A percentile compares a stretch with the other conserved stretches of the same genome.
Conservation (phyloP, 1,139 yeast genomes). For the Taphrina communis region DNA sequence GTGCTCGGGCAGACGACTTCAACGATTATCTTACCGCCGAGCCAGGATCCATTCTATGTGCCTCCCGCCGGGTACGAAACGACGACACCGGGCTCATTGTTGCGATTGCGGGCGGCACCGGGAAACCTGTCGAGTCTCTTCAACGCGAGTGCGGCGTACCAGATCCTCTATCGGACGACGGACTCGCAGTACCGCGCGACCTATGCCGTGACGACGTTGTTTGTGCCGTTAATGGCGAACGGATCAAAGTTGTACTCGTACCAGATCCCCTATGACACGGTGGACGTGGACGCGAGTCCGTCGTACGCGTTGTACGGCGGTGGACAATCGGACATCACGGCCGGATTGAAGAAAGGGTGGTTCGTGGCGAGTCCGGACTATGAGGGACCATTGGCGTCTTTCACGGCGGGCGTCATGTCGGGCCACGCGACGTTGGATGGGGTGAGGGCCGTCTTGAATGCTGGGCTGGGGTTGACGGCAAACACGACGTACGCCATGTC, state of each 20-base stretch:
- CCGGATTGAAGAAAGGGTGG: constrained; percentile 46
- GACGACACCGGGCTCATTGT: constrained; percentile 19
- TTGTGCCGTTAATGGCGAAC: constrained; percentile 47
- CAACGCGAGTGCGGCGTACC: constrained; percentile 46
- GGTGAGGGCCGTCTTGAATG: constrained; percentile 47
- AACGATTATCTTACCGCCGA: constrained; percentile 12
- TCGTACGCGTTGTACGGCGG: constrained; percentile 48
- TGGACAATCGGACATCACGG: constrained; percentile 41
- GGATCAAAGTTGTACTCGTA: constrained; percentile 47
- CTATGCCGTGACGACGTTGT: constrained; percentile 49
- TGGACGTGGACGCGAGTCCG: constrained; percentile 49
- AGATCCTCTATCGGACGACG: constrained; percentile 48
- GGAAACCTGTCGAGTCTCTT: constrained; percentile 25
- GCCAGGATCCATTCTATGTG: constrained; percentile 30
- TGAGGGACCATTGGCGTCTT: constrained; percentile 49
- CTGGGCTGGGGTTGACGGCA: constrained; percentile 42
- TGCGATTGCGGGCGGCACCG: constrained; percentile 30
- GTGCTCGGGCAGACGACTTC: neutral
- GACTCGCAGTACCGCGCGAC: constrained; percentile 48
- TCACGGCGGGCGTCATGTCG: constrained; percentile 48
- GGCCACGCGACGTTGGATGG: constrained; percentile 50
- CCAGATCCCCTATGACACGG: constrained; percentile 50
- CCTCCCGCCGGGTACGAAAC: constrained; percentile 16
- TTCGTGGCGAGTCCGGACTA: constrained; percentile 49
- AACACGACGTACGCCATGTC: constrained; percentile 45